A percentile compares a stretch with the other conserved stretches of the same genome.
Evolutionary conservation across 1,284 basidiomycete species (phyloP).

Genomic region (Tylopilus sp.): DNA sequence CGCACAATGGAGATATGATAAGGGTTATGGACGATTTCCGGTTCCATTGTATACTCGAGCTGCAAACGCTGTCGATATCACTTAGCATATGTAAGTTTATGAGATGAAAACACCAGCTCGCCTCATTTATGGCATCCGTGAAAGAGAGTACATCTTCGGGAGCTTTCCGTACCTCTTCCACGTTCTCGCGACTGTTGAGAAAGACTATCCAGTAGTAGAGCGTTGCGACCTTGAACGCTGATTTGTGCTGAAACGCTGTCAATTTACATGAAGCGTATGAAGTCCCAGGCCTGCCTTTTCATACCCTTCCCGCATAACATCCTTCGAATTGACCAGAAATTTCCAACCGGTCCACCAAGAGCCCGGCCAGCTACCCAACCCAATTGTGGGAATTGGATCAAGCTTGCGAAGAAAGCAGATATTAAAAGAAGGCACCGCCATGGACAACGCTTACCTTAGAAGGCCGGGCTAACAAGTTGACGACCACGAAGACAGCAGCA

Average conservation of each 20-base stretch:
- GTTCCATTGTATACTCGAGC: background rate
- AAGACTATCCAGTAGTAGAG: background rate
- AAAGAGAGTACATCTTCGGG: background rate
- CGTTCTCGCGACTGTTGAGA: background rate
- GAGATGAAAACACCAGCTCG: background rate
- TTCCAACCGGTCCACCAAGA: background rate
- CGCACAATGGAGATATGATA: background rate
- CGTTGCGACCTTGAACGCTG: background rate
- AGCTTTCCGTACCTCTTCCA: background rate
- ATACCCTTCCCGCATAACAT: background rate
- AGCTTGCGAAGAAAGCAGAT: background rate
- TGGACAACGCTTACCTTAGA: background rate
- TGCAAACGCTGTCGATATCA: background rate
- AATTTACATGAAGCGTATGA: background rate
- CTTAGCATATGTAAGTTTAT: background rate
- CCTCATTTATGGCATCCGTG: background rate
- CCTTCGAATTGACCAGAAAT: background rate
- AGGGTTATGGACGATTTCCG: background rate
- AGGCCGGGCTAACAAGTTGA: background rate
- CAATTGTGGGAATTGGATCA: background rate
- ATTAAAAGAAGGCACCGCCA: background rate
- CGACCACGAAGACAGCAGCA: background rate
- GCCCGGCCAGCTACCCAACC: background rate
- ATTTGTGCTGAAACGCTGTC: background rate
- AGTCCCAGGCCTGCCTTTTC: background rate